phyloP scores from a whole-genome alignment of 1,284 basidiomycete species.

The Cystobasidium slooffiae region DNA sequence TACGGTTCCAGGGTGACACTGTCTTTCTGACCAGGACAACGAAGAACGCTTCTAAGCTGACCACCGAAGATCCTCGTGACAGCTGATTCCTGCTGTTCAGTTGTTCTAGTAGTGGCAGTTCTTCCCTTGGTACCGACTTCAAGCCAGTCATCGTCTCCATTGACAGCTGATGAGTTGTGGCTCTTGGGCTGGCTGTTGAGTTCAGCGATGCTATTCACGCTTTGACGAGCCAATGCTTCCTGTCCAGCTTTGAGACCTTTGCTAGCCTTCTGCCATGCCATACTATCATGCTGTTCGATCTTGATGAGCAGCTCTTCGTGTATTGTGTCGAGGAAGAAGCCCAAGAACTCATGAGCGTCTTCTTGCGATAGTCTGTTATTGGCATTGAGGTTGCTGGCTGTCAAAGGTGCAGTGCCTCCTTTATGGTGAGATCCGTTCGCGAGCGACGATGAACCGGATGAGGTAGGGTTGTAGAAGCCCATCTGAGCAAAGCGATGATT shows the following conservation, averaged over 20 bases:
- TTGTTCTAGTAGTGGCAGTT: constrained; percentile 77
- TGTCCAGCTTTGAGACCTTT: constrained; percentile 51
- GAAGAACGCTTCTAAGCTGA: constrained; percentile 84
- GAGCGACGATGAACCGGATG: constrained; percentile 4
- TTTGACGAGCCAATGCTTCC: constrained; percentile 57
- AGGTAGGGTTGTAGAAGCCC: constrained; percentile 65
- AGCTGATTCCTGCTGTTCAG: constrained; percentile 79
- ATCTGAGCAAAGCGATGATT: constrained; percentile 93
- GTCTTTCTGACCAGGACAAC: constrained; percentile 78
- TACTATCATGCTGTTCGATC: constrained; percentile 34
- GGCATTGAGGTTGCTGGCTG: constrained; percentile 22
- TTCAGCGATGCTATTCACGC: constrained; percentile 62
- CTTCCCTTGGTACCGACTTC: constrained; percentile 92
- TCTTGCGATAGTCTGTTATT: constrained; percentile 82
- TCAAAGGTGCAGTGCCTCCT: constrained; percentile 7
- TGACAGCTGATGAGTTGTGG: constrained; percentile 46
- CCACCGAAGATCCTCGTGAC: constrained; percentile 93
- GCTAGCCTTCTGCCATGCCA: constrained; percentile 35
- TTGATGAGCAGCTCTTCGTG: constrained; percentile 72
- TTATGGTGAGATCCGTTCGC: constrained; percentile 10
- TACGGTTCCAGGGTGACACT: constrained; percentile 91
- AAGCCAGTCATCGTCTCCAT: constrained; percentile 66
- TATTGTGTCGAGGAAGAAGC: constrained; percentile 91
- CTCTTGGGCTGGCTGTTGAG: constrained; percentile 50
- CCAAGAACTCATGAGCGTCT: constrained; percentile 98